These are phyloP conservation scores for Alternaria viburni DNA, from an alignment of 2,329 filamentous ascomycete species.

Conservation along the genomic window DNA sequence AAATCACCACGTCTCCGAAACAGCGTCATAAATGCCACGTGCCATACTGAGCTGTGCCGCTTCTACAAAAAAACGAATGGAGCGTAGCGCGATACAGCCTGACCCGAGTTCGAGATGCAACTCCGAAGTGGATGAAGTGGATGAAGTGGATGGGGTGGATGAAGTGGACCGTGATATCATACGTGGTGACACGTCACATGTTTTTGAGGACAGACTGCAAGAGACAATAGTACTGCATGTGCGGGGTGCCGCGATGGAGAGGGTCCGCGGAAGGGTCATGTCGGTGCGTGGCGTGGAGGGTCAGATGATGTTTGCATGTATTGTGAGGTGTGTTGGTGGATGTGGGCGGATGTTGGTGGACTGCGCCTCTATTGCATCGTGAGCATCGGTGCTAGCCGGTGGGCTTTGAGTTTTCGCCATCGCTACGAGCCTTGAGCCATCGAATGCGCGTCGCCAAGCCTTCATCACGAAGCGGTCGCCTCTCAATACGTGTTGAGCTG, in stretches of 20 bases:
- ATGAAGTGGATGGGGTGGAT: neutral
- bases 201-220: neutral
- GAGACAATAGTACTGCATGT: neutral
- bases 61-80: neutral
- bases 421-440: neutral
- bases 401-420: neutral
- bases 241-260: neutral
- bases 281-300: neutral
- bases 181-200: neutral
- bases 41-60: neutral
- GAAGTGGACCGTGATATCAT: neutral
- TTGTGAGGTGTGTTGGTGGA: neutral
- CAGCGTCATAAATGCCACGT: neutral
- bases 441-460: slow-evolving; percentile 4
- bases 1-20: neutral
- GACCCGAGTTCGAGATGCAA: neutral
- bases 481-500: slow-evolving; percentile 1
- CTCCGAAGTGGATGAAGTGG: neutral
- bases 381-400: slow-evolving; percentile 1
- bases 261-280: neutral
- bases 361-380: slow-evolving; percentile 26
- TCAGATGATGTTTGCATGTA: neutral
- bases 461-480: neutral
- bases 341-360: slow-evolving; percentile 1
- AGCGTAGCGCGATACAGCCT: neutral